Evolutionary conservation across 306 rosid species (phyloP).

Genomic region (Boehmeria nivea): DNA sequence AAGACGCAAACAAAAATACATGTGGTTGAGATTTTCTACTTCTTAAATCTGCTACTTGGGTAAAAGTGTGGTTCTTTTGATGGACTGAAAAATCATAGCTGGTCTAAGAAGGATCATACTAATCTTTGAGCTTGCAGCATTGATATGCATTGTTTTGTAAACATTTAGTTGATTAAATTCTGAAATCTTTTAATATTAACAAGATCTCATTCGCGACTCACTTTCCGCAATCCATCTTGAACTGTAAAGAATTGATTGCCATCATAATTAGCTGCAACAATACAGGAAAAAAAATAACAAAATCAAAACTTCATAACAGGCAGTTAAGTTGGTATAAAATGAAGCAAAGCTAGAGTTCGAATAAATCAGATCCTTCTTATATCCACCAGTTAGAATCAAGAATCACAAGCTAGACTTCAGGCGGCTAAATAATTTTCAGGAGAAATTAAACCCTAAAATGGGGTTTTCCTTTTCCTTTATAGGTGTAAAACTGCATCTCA

Average conservation of each 20-base stretch:
- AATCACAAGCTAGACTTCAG: too few relatives aligned
- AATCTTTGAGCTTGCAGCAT: slow-evolving; percentile 2
- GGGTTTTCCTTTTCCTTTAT: too few relatives aligned
- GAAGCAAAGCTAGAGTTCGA: too few relatives aligned
- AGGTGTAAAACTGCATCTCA: too few relatives aligned
- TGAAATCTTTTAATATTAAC: slow-evolving; percentile 19
- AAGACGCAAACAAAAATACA: background rate
- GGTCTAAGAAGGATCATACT: slow-evolving; percentile 13
- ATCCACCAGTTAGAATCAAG: too few relatives aligned
- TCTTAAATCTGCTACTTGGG: background rate
- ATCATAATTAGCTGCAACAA: slow-evolving; percentile 65
- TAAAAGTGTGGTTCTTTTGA: slow-evolving; percentile 12
- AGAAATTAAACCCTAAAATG: too few relatives aligned
- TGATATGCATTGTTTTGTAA: slow-evolving; percentile 1
- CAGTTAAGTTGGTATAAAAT: background rate
- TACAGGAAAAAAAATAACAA: background rate
- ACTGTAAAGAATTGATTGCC: slow-evolving; percentile 73
- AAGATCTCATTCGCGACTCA: slow-evolving; percentile 40
- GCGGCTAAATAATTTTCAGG: too few relatives aligned
- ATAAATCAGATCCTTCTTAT: too few relatives aligned
- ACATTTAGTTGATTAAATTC: slow-evolving; percentile 10
- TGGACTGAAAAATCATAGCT: background rate
- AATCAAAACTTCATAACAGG: background rate
- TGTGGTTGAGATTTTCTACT: background rate
- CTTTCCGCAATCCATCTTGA: slow-evolving; percentile 71